These are phyloP conservation scores for Serpula lacrymans DNA, from an alignment of 768 basidiomycete species.

Conservation along the genomic window DNA sequence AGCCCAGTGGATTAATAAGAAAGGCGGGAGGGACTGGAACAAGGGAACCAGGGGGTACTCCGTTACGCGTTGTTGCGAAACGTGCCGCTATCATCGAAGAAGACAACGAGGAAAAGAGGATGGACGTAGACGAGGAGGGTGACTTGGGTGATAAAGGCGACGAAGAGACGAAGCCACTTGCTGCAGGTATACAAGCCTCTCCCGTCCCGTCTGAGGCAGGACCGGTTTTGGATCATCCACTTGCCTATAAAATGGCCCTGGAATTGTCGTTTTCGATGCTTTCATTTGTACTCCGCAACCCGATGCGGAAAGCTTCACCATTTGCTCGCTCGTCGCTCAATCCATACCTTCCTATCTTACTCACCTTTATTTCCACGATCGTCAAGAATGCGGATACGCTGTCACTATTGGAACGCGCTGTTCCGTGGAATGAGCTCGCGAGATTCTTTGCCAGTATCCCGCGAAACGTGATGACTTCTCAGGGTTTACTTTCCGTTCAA, in stretches of 20 bases:
- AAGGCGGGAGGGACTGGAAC: constrained; percentile 50
- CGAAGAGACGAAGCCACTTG: constrained; percentile 17
- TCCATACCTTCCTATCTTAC: constrained; percentile 80
- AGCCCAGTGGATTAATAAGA: constrained; percentile 64
- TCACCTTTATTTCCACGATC: constrained; percentile 86
- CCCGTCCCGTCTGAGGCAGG: constrained; percentile 30
- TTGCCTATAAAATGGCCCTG: constrained; percentile 68
- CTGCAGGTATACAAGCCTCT: constrained; percentile 19
- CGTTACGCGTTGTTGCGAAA: constrained; percentile 51
- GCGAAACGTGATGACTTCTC: constrained; percentile 44
- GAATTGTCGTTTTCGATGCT: constrained; percentile 80
- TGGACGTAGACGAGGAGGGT: constrained; percentile 63
- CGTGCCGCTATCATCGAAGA: constrained; percentile 35
- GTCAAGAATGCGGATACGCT: constrained; percentile 62
- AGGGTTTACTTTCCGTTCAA: constrained; percentile 34
- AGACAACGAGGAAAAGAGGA: constrained; percentile 47
- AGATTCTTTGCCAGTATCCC: constrained; percentile 61
- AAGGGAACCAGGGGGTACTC: constrained; percentile 26
- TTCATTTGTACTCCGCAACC: constrained; percentile 61
- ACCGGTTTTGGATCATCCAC: constrained; percentile 47
- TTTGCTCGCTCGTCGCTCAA: constrained; percentile 61
- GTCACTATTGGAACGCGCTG: constrained; percentile 61
- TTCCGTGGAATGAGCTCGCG: constrained; percentile 84
- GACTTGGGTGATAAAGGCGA: constrained; percentile 20
- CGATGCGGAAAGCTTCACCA: constrained; percentile 56